Percentiles rank a stretch among this genome's conserved stretches.
phyloP scores from a whole-genome alignment of 495 filamentous ascomycete species.

The Aspergillus nanangensis region DNA sequence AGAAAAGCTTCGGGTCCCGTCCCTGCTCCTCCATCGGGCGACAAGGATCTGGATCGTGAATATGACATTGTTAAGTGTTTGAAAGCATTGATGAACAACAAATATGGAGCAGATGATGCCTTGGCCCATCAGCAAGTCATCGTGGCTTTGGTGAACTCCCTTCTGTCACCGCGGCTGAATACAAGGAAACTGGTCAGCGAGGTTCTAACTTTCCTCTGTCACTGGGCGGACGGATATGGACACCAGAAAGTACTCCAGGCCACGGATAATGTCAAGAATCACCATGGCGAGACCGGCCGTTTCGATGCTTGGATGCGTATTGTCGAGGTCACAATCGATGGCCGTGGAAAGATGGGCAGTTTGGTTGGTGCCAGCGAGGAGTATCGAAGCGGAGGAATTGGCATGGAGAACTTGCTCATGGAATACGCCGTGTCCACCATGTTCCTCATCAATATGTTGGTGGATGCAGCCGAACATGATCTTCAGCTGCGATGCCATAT shows the following conservation, averaged over 20 bases:
- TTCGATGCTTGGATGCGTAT: constrained; percentile 99
- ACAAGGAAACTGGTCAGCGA: constrained; percentile 95
- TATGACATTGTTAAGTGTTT: constrained; percentile 98
- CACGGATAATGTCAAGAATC: constrained; percentile 84
- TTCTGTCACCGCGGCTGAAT: constrained; percentile 84
- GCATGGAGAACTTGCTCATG: constrained; percentile 98
- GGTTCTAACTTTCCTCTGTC: constrained; percentile 92
- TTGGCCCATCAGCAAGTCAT: constrained; percentile 84
- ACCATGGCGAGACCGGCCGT: constrained; percentile 88
- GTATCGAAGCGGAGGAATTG: constrained; percentile 92
- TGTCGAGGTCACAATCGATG: constrained; percentile 95
- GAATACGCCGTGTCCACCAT: constrained; percentile 96
- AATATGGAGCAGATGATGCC: constrained; percentile 97
- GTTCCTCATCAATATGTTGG: constrained; percentile 93
- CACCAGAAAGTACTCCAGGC: constrained; percentile 91
- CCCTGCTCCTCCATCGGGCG: constrained; percentile 58
- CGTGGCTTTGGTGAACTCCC: constrained; percentile 78
- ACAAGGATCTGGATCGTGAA: constrained; percentile 89
- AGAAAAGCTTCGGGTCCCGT: constrained; percentile 71
- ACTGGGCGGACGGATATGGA: constrained; percentile 93
- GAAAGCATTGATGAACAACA: constrained; percentile 98
- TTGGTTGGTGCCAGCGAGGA: constrained; percentile 96
- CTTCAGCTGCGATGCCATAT: constrained; percentile 91
- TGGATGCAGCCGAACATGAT: constrained; percentile 85
- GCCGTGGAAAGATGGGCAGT: constrained; percentile 96